These are phyloP conservation scores for Cyclospora cayetanensis DNA, from an alignment of 169 alveolate species.

Conservation along the genomic window DNA sequence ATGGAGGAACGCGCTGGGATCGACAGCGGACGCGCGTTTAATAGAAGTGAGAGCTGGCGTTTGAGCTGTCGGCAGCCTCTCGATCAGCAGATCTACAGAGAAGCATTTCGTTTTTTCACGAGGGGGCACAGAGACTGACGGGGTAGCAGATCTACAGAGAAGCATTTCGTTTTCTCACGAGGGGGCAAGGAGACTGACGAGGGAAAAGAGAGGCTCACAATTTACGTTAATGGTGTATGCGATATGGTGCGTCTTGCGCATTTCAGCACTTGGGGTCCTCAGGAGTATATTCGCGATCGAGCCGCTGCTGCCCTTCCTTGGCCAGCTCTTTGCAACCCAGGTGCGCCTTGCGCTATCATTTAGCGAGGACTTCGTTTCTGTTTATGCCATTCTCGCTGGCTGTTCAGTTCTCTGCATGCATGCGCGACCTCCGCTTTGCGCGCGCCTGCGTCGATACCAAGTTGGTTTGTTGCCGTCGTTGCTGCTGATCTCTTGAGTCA, in stretches of 20 bases:
- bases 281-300: not conserved
- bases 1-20: slow-evolving; percentile 25
- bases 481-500: not conserved
- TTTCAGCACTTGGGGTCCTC: not conserved
- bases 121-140: too few relatives aligned
- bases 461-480: not conserved
- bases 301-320: not conserved
- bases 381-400: not conserved
- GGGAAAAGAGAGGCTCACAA: too few relatives aligned
- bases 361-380: not conserved
- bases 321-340: not conserved
- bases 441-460: not conserved
- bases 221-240: too few relatives aligned
- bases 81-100: too few relatives aligned
- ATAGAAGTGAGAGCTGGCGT: not conserved
- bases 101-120: too few relatives aligned
- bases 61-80: not conserved
- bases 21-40: slow-evolving; percentile 6
- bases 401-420: not conserved
- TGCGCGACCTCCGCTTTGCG: not conserved
- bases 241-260: too few relatives aligned
- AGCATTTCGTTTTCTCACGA: too few relatives aligned
- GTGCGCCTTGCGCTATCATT: not conserved
- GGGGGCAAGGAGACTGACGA: too few relatives aligned
- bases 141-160: too few relatives aligned